phyloP scores from a whole-genome alignment of 2,329 filamentous ascomycete species.

The Cordyceps pruinosa region DNA sequence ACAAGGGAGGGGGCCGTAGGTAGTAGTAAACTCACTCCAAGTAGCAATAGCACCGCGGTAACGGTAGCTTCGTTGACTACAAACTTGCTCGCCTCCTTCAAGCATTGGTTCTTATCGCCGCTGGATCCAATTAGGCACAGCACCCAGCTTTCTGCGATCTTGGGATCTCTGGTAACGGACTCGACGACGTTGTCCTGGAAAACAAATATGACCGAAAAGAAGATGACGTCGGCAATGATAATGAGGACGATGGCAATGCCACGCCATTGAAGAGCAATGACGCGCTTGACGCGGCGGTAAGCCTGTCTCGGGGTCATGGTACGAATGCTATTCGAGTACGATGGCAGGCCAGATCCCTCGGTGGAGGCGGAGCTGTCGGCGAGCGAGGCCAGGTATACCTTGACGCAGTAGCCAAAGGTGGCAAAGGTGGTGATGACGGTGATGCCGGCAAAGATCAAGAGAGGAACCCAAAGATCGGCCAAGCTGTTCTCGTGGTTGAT shows the following conservation, averaged over 20 bases:
- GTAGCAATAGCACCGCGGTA: constrained; percentile 71
- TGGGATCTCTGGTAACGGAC: constrained; percentile 46
- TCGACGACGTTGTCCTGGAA: constrained; percentile 71
- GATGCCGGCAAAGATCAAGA: constrained; percentile 69
- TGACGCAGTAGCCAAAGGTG: constrained; percentile 88
- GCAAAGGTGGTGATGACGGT: constrained; percentile 75
- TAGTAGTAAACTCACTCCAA: constrained; percentile 54
- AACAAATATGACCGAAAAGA: constrained; percentile 88
- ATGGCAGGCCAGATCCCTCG: constrained; percentile 62
- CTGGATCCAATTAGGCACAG: constrained; percentile 54
- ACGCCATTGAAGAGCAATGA: constrained; percentile 89
- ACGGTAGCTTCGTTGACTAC: constrained; percentile 72
- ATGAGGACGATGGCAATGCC: constrained; percentile 85
- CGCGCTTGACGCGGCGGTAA: constrained; percentile 77
- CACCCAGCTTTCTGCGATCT: constrained; percentile 59
- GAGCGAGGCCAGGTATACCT: constrained; percentile 84
- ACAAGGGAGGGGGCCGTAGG: neutral
- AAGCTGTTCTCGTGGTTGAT: constrained; percentile 86
- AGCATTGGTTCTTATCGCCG: constrained; percentile 59
- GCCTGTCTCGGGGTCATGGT: constrained; percentile 79
- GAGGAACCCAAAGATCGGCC: constrained; percentile 82
- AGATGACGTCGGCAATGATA: constrained; percentile 85
- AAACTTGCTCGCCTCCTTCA: constrained; percentile 50
- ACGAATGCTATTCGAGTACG: constrained; percentile 65
- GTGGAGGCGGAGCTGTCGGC: constrained; percentile 65